Percentiles rank a stretch among this genome's conserved stretches.
These are phyloP conservation scores for Lactarius hatsudake DNA, from an alignment of 768 basidiomycete species.

Conservation along the genomic window DNA sequence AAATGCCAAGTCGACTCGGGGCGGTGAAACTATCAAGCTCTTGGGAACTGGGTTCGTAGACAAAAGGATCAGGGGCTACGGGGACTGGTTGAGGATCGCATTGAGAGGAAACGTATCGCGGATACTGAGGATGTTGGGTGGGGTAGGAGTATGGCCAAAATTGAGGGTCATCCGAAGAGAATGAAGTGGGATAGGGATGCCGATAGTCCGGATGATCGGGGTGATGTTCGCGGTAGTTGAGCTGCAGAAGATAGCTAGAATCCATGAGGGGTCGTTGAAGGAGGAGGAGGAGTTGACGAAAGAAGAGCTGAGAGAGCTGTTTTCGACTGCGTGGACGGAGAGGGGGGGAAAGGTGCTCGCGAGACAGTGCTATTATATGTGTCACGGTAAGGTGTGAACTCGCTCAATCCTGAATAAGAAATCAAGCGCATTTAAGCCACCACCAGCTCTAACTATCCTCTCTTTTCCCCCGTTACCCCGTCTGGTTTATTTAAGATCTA, in stretches of 20 bases:
- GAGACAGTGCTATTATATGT: slow-evolving; percentile 14
- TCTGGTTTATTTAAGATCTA: too few species aligned
- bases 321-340: slow-evolving; percentile 21
- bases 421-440: background rate
- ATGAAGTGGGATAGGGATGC: slow-evolving; percentile 5
- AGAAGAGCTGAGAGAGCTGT: slow-evolving; percentile 4
- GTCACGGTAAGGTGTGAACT: slow-evolving; percentile 7
- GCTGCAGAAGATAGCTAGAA: slow-evolving; percentile 13
- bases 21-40: background rate
- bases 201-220: slow-evolving; percentile 16
- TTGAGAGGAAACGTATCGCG: slow-evolving; percentile 18
- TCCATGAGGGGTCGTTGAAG: slow-evolving; percentile 6
- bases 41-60: background rate
- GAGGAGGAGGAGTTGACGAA: slow-evolving; percentile 5
- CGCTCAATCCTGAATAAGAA: background rate
- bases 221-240: slow-evolving; percentile 16
- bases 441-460: background rate
- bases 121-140: background rate
- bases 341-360: slow-evolving; percentile 6
- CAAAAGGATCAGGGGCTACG: background rate
- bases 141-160: slow-evolving; percentile 22
- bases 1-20: slow-evolving; percentile 15
- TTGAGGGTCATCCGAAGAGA: slow-evolving; percentile 18
- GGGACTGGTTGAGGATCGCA: slow-evolving; percentile 9
- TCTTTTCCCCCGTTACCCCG: background rate